These are phyloP conservation scores for Aureobasidium musti DNA, from an alignment of 2,329 filamentous ascomycete genomes.

Conservation along the genomic window DNA sequence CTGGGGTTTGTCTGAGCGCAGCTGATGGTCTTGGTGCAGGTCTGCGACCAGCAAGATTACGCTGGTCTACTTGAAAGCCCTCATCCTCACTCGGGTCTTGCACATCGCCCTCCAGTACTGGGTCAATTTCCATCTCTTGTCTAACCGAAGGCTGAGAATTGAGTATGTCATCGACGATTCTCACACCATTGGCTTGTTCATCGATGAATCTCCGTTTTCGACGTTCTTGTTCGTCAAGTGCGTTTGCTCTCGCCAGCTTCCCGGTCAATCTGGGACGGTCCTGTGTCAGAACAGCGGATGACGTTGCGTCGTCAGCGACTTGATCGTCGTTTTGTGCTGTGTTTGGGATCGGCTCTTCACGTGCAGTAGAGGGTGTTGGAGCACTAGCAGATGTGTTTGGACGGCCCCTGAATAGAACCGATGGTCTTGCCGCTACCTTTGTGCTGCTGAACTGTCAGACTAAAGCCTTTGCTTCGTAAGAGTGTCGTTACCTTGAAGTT, in stretches of 20 bases:
- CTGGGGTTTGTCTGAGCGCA: neutral
- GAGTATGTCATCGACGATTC: slow-evolving; percentile 34
- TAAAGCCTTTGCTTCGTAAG: neutral
- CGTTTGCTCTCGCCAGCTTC: neutral
- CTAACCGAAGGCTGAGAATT: neutral
- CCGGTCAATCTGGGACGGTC: neutral
- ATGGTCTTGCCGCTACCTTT: neutral
- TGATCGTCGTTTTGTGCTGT: neutral
- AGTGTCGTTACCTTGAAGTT: neutral
- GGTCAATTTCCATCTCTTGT: neutral
- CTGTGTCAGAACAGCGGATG: neutral
- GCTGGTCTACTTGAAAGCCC: slow-evolving; percentile 48
- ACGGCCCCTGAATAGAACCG: slow-evolving; percentile 1
- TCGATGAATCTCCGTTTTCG: slow-evolving; percentile 43
- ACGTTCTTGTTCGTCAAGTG: slow-evolving; percentile 16
- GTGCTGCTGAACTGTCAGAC: neutral
- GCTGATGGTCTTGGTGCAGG: slow-evolving; percentile 4
- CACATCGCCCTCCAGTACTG: slow-evolving; percentile 29
- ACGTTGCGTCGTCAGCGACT: neutral
- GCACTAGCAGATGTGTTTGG: neutral
- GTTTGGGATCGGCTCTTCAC: neutral
- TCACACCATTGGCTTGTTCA: slow-evolving; percentile 44
- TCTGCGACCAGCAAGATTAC: slow-evolving; percentile 37
- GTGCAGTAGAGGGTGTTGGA: neutral
- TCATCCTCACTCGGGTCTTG: slow-evolving; percentile 46